Evolutionary conservation across 2,329 filamentous ascomycete species (phyloP).

Genomic region (Arachnomyces sp.): DNA sequence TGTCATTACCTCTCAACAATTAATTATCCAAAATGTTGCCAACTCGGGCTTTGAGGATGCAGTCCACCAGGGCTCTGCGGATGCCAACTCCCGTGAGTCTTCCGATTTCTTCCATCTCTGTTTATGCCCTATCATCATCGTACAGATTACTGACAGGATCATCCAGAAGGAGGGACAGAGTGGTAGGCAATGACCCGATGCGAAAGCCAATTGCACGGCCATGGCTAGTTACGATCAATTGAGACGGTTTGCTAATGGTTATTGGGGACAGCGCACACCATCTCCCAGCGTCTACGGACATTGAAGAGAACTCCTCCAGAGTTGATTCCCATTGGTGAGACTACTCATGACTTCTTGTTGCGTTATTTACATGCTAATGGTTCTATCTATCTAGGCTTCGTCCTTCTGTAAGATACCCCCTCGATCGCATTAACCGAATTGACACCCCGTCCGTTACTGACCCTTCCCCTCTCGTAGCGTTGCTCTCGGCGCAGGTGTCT

Average conservation of each 20-base stretch:
- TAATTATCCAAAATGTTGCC: slow-evolving; percentile 51
- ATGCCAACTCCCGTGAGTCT: slow-evolving; percentile 62
- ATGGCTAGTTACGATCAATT: slow-evolving; percentile 1
- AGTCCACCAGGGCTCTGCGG: slow-evolving; percentile 37
- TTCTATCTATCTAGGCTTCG: slow-evolving; percentile 54
- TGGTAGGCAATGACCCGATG: slow-evolving; percentile 39
- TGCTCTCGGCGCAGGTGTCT: slow-evolving; percentile 68
- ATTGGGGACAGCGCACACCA: slow-evolving; percentile 67
- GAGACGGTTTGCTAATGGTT: slow-evolving; percentile 17
- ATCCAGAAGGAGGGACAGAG: slow-evolving; percentile 55
- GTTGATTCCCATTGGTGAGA: slow-evolving; percentile 84
- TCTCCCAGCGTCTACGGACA: slow-evolving; percentile 87
- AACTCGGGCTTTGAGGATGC: slow-evolving; percentile 58
- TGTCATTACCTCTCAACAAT: neutral
- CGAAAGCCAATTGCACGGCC: slow-evolving; percentile 6
- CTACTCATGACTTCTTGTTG: slow-evolving; percentile 1
- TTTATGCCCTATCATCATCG: slow-evolving; percentile 10
- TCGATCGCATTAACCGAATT: slow-evolving; percentile 8
- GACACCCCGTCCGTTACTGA: slow-evolving; percentile 15
- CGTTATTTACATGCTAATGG: slow-evolving; percentile 16
- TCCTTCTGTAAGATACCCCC: slow-evolving; percentile 61
- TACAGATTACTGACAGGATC: slow-evolving; percentile 31
- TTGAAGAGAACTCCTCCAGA: slow-evolving; percentile 87
- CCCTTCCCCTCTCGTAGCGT: slow-evolving; percentile 35
- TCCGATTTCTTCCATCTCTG: slow-evolving; percentile 13